A percentile compares a stretch with the other conserved stretches of the same genome.
phyloP scores from a whole-genome alignment of 2,329 filamentous ascomycete genomes.

The Sporothrix euskadiensis region DNA sequence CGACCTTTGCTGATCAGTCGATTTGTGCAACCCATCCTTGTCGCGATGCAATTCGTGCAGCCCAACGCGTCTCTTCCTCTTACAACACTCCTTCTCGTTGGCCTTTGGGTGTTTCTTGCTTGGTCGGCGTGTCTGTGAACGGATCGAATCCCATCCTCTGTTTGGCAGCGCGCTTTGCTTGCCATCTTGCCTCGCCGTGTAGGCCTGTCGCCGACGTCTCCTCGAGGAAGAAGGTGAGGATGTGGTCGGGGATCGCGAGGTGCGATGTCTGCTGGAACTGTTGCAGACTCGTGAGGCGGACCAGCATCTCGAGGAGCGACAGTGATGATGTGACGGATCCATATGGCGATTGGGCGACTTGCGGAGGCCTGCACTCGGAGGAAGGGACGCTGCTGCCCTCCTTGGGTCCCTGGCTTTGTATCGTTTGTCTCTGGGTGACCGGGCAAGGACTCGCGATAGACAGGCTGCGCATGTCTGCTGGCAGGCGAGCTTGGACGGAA shows the following conservation, averaged over 20 bases:
- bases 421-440: background rate
- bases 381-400: background rate
- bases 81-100: background rate
- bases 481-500: slow-evolving; percentile 44
- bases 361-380: slow-evolving; percentile 34
- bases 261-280: slow-evolving; percentile 90
- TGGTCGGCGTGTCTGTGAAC: slow-evolving; percentile 49
- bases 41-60: slow-evolving; percentile 6
- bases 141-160: slow-evolving; percentile 58
- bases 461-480: slow-evolving; percentile 46
- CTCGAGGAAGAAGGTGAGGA: slow-evolving; percentile 82
- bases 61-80: slow-evolving; percentile 12
- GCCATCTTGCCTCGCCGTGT: slow-evolving; percentile 48
- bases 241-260: slow-evolving; percentile 84
- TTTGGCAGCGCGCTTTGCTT: slow-evolving; percentile 49
- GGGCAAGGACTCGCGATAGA: slow-evolving; percentile 37
- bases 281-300: slow-evolving; percentile 82
- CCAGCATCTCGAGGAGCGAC: slow-evolving; percentile 84
- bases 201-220: slow-evolving; percentile 57
- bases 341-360: slow-evolving; percentile 50
- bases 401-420: background rate
- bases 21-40: slow-evolving; percentile 10
- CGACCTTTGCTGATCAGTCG: too few relatives aligned
- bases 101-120: background rate
- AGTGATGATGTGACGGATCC: slow-evolving; percentile 56